Evolutionary conservation across 371 early-diverging fungal species (phyloP), one percentile per base, ranked within the genome.

Genomic region (Mortierella sp.): DNA sequence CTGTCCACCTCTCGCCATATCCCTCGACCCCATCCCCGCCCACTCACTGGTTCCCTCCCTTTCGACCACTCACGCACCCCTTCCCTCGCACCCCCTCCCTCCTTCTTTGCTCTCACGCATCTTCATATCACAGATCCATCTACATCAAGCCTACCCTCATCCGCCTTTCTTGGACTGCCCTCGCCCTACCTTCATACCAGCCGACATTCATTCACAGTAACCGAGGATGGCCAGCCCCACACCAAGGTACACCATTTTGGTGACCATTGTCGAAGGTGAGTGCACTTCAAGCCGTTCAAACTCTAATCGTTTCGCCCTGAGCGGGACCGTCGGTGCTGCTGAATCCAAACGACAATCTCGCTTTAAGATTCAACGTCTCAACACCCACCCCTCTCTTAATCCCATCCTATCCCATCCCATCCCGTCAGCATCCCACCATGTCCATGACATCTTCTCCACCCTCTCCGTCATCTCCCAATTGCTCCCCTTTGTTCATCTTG

Each of bases 201-300:
- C 27, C 59, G 26, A 30, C 23, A 30, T 39, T 43, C 19, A 26
- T 13, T 21, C 24, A 42, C 9, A 19, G 12, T 19, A 30, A 61
- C 45, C 61, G 54, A 65, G 50, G 50, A 72, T 48, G 58, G 63
- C 34, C 31, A 72, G 63, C 49, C 59, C 62, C 13, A 62, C 67
- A 28, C 67, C 73, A 23, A 62, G 67, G 50, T 72, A 63, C 45
- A 66, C 72, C 31, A 72, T 72, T 45, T 54, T 72, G 47, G 72
- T 72, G 27, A 72, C 72, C 39, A 66, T 72, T 62, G 66, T 72
- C 19, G 72, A 72, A 62, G 72, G 72, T 72, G 51, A 65, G 54
- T 56, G n/a, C n/a, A n/a, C n/a, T 45, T 53, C 7, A 16, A 28
- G 27, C 1, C n/a, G n/a, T n/a, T n/a, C n/a, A n/a, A n/a, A n/a